Percentiles rank a stretch among this genome's conserved stretches.
These are phyloP conservation scores for Penstemon newberryi DNA, from an alignment of 257 asterid genomes.

Conservation along the genomic window DNA sequence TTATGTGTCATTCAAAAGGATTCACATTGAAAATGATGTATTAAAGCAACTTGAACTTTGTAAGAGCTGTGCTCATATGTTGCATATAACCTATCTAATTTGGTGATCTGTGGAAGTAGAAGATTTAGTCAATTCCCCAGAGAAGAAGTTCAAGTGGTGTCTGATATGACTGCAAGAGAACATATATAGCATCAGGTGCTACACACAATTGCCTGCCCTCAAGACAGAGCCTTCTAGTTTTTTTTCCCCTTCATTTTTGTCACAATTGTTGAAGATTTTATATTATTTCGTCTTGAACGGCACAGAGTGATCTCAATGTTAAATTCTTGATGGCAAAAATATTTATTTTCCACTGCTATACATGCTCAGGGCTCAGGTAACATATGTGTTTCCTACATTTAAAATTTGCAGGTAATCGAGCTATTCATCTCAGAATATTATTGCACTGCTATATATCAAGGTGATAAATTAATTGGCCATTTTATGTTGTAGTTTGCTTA, in stretches of 20 bases:
- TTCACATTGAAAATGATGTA: background rate
- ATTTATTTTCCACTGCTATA: too few species aligned
- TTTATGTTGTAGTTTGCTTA: too few species aligned
- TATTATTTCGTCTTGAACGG: too few species aligned
- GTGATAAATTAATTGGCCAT: too few species aligned
- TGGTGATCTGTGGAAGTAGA: constrained; percentile 18
- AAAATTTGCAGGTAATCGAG: too few species aligned
- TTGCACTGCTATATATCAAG: too few species aligned
- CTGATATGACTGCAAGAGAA: constrained; percentile 20
- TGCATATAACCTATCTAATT: constrained; percentile 11
- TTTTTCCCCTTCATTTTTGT: background rate
- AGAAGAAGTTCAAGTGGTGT: constrained; percentile 14
- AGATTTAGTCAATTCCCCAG: constrained; percentile 13
- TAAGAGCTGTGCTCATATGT: constrained; percentile 6
- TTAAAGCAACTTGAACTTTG: background rate
- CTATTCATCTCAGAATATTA: too few species aligned
- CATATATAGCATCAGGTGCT: constrained; percentile 18
- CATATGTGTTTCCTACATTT: too few species aligned
- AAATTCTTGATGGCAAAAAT: too few species aligned
- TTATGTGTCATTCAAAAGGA: background rate
- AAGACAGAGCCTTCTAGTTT: constrained; percentile 13
- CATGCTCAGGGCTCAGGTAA: too few species aligned
- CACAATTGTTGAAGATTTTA: constrained; percentile 18
- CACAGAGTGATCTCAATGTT: too few species aligned
- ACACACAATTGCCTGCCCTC: constrained; percentile 17